Percentiles rank a stretch among this genome's conserved stretches.
phyloP scores from a whole-genome alignment of 768 basidiomycete genomes.

The Auricularia auricula-judae region DNA sequence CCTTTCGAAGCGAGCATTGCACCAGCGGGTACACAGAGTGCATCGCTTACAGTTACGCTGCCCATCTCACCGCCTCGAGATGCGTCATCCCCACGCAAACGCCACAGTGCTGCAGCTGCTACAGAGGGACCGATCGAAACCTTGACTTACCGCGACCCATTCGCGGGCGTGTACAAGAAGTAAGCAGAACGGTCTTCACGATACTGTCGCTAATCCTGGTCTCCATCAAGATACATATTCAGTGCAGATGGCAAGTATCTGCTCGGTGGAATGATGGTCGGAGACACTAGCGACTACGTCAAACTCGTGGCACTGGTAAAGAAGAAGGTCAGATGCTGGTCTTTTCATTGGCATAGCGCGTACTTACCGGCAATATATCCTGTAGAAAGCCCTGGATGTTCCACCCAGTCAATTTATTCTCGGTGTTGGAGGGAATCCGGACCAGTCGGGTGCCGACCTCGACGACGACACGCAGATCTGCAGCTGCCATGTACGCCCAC shows the following conservation, averaged over 20 bases:
- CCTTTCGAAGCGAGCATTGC: neutral
- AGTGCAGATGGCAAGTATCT: slow-evolving; percentile 59
- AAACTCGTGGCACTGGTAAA: slow-evolving; percentile 61
- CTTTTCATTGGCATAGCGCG: neutral
- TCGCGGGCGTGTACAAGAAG: slow-evolving; percentile 64
- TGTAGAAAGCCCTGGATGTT: slow-evolving; percentile 51
- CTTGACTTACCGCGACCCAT: slow-evolving; percentile 61
- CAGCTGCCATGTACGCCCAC: slow-evolving; percentile 43
- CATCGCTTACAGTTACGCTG: slow-evolving; percentile 4
- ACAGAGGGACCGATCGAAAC: slow-evolving; percentile 38
- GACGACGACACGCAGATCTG: slow-evolving; percentile 67
- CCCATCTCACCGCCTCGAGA: slow-evolving; percentile 7
- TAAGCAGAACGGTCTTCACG: slow-evolving; percentile 8
- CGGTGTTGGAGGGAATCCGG: slow-evolving; percentile 38
- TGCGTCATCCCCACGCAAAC: slow-evolving; percentile 10
- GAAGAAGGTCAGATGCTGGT: slow-evolving; percentile 37
- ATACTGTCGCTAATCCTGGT: neutral
- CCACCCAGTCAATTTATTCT: slow-evolving; percentile 59
- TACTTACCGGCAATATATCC: neutral
- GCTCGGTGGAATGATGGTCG: slow-evolving; percentile 75
- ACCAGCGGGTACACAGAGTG: too few relatives aligned
- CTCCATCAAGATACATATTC: slow-evolving; percentile 42
- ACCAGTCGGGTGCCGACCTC: slow-evolving; percentile 51
- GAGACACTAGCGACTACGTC: slow-evolving; percentile 54
- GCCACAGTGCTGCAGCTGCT: slow-evolving; percentile 15